Conservation (phyloP, 305 asterid species). For the Fraxinus sp. region DNA sequence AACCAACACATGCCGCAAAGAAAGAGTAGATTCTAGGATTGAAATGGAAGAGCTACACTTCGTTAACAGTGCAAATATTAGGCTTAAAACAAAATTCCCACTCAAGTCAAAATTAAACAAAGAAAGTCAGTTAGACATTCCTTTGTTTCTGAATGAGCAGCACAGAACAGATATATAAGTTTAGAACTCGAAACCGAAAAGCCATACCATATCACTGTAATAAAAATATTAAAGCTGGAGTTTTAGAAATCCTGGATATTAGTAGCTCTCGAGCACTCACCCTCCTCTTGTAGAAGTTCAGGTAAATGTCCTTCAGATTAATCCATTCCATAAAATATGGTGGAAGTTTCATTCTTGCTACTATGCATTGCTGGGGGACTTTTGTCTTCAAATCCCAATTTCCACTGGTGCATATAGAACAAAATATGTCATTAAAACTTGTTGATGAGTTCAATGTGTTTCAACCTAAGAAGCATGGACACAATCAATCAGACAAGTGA, state of each 20-base stretch:
- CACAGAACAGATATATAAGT: neutral
- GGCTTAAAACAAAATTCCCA: neutral
- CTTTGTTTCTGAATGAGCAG: neutral
- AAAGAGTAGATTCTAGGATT: neutral
- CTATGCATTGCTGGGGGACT: conserved; percentile 82
- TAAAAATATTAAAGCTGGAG: neutral
- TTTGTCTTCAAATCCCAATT: conserved; percentile 96
- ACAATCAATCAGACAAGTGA: neutral
- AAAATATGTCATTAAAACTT: conserved; percentile 18
- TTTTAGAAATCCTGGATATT: neutral
- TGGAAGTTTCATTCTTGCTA: conserved; percentile 65
- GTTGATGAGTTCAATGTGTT: neutral
- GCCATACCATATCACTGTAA: neutral
- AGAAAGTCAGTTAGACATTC: neutral
- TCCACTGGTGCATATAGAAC: conserved; percentile 52
- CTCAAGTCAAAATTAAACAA: neutral
- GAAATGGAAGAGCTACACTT: neutral
- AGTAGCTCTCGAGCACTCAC: conserved; percentile 41
- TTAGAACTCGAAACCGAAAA: neutral
- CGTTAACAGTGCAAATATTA: neutral
- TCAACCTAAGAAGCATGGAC: neutral
- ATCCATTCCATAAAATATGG: conserved; percentile 90
- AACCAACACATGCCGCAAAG: neutral
- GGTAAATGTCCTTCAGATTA: conserved; percentile 81
- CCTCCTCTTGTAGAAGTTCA: conserved; percentile 77